Base-by-base conservation (phyloP, 2,329 filamentous ascomycete genomes). In the Trichoderma koningiopsis region DNA sequence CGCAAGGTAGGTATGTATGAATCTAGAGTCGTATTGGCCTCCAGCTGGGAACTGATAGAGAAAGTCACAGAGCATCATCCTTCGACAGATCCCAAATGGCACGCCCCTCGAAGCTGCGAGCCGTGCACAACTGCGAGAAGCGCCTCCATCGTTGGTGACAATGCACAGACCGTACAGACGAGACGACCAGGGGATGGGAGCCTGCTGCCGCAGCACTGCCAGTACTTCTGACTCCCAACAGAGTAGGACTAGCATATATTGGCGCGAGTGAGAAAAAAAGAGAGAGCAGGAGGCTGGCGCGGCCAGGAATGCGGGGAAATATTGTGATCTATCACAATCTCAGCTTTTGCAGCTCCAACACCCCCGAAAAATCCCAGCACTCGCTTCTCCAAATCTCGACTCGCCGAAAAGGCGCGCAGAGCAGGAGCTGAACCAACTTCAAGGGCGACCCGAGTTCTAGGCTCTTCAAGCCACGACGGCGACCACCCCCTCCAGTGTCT, bases 291-390 rank as follows among this genome's bases (percentile, higher is more conserved):
- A 47, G 66, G 60, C 67, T 63, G 67, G 62, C 35, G 55, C 47
- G 55, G 31, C n/a, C 33, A 49, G 68, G 68, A 70, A 70, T 68
- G 68, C 68, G 68, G 68, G 68, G 68, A 68, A 70, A 57, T 40
- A 67, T 68, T 67, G 49, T 70, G 63, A 70, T 61, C 63, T 70
- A 24, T 70, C 68, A 70, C 63, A 66, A 53, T 60, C 56, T 16
- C 40, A 67, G 49, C 68, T n/a, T 43, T 49, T 68, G 68, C 47
- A 37, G 63, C 40, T 58, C 33, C 29, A 66, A n/a, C 40, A 43
- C 40, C 63, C 37, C 52, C 37, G 27, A 62, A 43, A 68, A 68
- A 47, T 55, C 65, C 65, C 31, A 68, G 40, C 33, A 52, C 67
- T 52, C 33, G 33, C 5, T 16, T 16, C 53, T 22, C 29, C 22